Base-by-base conservation (phyloP, 2,329 filamentous ascomycete genomes). In the Simplicillium sp. region DNA sequence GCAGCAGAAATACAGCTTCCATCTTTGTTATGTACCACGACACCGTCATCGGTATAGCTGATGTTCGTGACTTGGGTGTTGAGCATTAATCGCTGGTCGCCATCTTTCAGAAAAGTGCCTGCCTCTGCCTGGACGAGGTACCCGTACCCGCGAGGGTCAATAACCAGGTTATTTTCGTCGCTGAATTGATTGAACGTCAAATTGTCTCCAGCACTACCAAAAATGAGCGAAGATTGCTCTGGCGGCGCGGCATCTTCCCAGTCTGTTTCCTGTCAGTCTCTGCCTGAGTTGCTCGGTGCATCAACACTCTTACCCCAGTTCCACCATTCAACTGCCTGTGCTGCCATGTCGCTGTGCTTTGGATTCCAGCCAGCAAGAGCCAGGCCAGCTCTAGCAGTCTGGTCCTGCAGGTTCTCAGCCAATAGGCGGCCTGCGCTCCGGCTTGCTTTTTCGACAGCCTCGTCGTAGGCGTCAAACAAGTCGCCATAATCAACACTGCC, bases 351-450 rank as follows among this genome's bases (percentile, higher is more conserved):
- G 40, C 65, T 45, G 40, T 56, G 65, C 40, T 65, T 67, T 0
- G 79, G 76, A 39, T 73, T 75, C 79, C 80, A 85, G 1, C 73
- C 78, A 0, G 70, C 70, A n/a, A 80, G 53, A 9, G 66, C 68
- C 7, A 83, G 57, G 0, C 73, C 81, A 1, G 73, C 68, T 17
- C 80, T 71, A n/a, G 68, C 65, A 29, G 69, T 80, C 9, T 68
- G 64, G 50, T 84, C 80, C 47, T 82, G 77, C 8, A 79, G 55
- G 46, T 82, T 81, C 1, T 78, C 58, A 0, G 57, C 64, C 11
- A 82, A 58, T n/a, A 80, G 66, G 1, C 62, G 62, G 1, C 80
- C 78, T 7, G 80, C 75, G 34, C 74, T 66, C 12, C 70, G 60
- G 40, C 70, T 65, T 2, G 70, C 65, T 0, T 51, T 55, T 0